Evolutionary conservation across 352 stramenopile species (phyloP), one percentile per base, ranked within the genome.

Genomic region (Phytophthora rubi): DNA sequence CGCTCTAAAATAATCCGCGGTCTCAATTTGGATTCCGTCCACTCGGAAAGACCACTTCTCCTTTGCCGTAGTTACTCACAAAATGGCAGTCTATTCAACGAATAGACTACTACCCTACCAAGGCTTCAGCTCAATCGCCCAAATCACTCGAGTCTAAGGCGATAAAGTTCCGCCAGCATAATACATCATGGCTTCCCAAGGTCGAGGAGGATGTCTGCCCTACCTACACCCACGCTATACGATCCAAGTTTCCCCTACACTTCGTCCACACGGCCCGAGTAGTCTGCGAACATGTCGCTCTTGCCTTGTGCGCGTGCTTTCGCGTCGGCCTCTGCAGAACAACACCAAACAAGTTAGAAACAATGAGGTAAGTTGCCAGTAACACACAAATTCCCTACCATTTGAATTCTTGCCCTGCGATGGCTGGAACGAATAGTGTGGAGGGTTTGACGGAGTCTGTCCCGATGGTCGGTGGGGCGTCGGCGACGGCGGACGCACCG

Each of bases 371-470:
- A 26, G 15, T 35, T 5, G 2, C 37, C 21, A 45, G 18, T 0
- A 45, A 37, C 49, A 54, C 44, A 37, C 8, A 57, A 48, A 6
- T 30, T 5, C n/a, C 61, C 1, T 67, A 88, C 80, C 81, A 67
- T 62, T 72, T 16, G 64, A 49, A 7, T 32, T 45, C 49, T 69
- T 73, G 0, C 76, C 73, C 39, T 83, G 63, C 9, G 81, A 84
- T 1, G 86, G 86, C 21, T 93, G 86, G 61, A 87, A 93, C 6
- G 86, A 92, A 48, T 93, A 93, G 59, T 93, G 86, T 42, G 86
- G 86, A 12, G 86, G 86, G 23, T 83, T 90, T 3, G 79, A 65
- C 2, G 82, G 86, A 1, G 75, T 62, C 45, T 83, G 81, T 13
- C 78, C 66, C 6, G 81, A 79, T 6, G 72, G 68, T 58, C 72